phyloP scores from a whole-genome alignment of 768 basidiomycete genomes.

The Kwoniella europaea region DNA sequence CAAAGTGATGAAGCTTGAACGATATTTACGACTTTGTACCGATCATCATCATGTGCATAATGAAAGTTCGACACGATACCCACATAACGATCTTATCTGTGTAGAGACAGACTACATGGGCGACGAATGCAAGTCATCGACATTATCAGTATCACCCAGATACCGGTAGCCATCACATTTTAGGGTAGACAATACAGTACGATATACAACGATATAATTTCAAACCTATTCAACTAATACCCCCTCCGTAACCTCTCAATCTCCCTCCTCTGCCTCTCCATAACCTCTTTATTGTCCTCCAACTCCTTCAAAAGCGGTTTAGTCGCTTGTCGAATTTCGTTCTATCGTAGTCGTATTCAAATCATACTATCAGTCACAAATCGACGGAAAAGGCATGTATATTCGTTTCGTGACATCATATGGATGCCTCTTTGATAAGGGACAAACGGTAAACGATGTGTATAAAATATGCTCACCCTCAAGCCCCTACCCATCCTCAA shows the following conservation, averaged over 20 bases:
- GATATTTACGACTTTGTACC: too few relatives aligned
- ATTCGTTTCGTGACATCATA: neutral
- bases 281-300: slow-evolving; percentile 23
- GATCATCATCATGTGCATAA: too few relatives aligned
- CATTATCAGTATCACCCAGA: too few relatives aligned
- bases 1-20: too few relatives aligned
- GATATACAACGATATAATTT: neutral
- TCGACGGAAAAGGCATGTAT: neutral
- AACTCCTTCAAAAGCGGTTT: slow-evolving; percentile 22
- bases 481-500: slow-evolving; percentile 32
- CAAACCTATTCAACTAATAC: slow-evolving; percentile 10
- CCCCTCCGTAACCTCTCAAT: slow-evolving; percentile 37
- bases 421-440: neutral
- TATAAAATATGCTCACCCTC: slow-evolving; percentile 20
- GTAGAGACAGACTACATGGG: too few relatives aligned
- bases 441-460: neutral
- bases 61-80: too few relatives aligned
- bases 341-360: neutral
- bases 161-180: too few relatives aligned
- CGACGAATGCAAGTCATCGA: too few relatives aligned
- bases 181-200: too few relatives aligned
- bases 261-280: slow-evolving; percentile 35
- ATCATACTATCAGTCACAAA: neutral
- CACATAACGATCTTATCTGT: too few relatives aligned
- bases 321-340: slow-evolving; percentile 29